phyloP scores from a whole-genome alignment of 2,329 filamentous ascomycete genomes.

The Diaporthe humulicola region DNA sequence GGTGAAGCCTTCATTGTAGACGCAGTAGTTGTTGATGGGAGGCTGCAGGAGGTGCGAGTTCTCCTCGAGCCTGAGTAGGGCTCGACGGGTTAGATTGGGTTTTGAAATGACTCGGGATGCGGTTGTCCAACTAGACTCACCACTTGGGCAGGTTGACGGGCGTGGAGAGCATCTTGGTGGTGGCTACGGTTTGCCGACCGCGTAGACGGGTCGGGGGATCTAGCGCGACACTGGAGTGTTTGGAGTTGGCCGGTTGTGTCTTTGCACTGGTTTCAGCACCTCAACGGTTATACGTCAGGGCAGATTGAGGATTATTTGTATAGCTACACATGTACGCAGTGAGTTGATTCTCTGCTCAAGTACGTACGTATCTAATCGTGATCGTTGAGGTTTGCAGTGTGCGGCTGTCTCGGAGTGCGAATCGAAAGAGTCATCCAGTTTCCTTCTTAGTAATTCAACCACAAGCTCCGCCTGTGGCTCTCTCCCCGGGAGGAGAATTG shows the following conservation, averaged over 20 bases:
- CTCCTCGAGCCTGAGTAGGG: conserved; percentile 77
- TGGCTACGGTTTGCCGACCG: neutral
- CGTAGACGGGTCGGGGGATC: neutral
- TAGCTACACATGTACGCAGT: neutral
- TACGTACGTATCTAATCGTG: neutral
- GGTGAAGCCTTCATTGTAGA: conserved; percentile 87
- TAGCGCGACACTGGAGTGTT: conserved; percentile 9
- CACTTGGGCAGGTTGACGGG: conserved; percentile 37
- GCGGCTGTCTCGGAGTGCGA: conserved; percentile 2
- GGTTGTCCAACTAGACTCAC: neutral
- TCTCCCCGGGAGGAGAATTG: neutral
- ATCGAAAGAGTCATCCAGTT: neutral
- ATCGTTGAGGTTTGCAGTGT: neutral
- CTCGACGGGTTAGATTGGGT: neutral
- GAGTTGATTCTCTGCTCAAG: too few species aligned
- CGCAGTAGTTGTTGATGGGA: conserved; percentile 97
- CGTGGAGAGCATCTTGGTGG: conserved; percentile 34
- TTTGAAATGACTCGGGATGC: conserved; percentile 34
- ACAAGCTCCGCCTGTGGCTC: too few species aligned
- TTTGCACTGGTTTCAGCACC: conserved; percentile 10
- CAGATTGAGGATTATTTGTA: neutral
- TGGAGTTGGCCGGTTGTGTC: neutral
- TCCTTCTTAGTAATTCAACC: neutral
- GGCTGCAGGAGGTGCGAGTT: conserved; percentile 94
- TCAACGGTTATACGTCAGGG: neutral